A percentile compares a stretch with the other conserved stretches of the same genome.
Conservation (phyloP, 371 early-diverging fungal species). For the Rhizomucor miehei region DNA sequence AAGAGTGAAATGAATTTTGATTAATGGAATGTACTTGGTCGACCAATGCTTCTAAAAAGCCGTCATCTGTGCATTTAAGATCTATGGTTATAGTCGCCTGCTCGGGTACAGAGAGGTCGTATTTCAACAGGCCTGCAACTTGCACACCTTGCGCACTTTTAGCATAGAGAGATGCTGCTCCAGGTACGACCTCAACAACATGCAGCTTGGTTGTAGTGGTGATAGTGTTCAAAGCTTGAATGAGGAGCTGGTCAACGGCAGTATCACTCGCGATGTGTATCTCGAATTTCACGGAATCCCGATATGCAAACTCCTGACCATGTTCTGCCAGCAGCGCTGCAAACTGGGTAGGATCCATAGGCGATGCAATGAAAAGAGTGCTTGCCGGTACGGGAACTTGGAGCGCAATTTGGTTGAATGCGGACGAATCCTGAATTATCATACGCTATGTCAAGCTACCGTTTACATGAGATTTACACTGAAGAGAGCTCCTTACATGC, state of each 20-base stretch:
- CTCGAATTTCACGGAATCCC: slow-evolving; percentile 22
- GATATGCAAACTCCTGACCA: slow-evolving; percentile 50
- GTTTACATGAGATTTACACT: too few relatives aligned
- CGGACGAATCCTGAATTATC: slow-evolving; percentile 20
- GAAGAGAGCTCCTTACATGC: slow-evolving; percentile 36
- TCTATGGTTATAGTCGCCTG: slow-evolving; percentile 55
- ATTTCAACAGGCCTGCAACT: slow-evolving; percentile 73
- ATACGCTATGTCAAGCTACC: too few relatives aligned
- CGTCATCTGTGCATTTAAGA: slow-evolving; percentile 66
- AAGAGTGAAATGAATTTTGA: too few relatives aligned
- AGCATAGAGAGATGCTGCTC: slow-evolving; percentile 73
- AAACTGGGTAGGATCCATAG: slow-evolving; percentile 55
- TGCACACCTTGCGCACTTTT: slow-evolving; percentile 60
- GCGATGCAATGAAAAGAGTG: slow-evolving; percentile 40
- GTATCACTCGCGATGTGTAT: slow-evolving; percentile 18
- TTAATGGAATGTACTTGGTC: slow-evolving; percentile 2
- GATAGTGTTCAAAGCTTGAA: slow-evolving; percentile 48
- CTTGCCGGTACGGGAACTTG: slow-evolving; percentile 47
- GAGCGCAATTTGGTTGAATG: slow-evolving; percentile 19
- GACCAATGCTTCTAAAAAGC: slow-evolving; percentile 50
- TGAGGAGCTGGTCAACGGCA: slow-evolving; percentile 35
- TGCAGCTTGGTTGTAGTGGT: slow-evolving; percentile 47
- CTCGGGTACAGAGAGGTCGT: slow-evolving; percentile 24
- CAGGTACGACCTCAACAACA: slow-evolving; percentile 69
- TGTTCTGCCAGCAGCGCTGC: slow-evolving; percentile 51